Percentiles rank a stretch among this genome's conserved stretches.
These are phyloP conservation scores for Umbelopsis sp. DNA, from an alignment of 192 early-diverging fungal species.

Conservation along the genomic window DNA sequence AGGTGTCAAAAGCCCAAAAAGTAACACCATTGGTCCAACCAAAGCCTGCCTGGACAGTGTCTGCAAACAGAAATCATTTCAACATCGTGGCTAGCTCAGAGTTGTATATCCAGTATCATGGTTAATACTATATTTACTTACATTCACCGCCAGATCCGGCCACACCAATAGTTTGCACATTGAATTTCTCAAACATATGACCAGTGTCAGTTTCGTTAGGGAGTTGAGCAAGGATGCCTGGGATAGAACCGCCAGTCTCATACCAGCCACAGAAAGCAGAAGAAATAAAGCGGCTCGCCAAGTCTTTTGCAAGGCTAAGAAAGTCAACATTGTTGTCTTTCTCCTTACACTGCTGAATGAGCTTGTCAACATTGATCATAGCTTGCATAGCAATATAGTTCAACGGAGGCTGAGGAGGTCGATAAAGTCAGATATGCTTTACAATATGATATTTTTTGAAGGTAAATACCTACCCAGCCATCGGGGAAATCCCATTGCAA, in stretches of 20 bases:
- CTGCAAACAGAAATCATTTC: not conserved
- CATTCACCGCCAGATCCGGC: constrained; percentile 69
- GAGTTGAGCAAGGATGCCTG: constrained; percentile 43
- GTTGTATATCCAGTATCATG: no score
- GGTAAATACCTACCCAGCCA: constrained; percentile 45
- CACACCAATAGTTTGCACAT: constrained; percentile 43
- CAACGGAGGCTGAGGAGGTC: constrained; percentile 47
- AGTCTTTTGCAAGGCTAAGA: constrained; percentile 11
- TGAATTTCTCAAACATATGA: constrained; percentile 78
- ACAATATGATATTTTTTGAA: not conserved
- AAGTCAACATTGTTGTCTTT: constrained; percentile 5
- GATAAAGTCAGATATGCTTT: not conserved
- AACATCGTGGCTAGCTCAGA: not conserved
- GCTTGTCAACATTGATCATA: constrained; percentile 34
- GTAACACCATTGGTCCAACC: constrained; percentile 80
- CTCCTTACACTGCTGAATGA: not conserved
- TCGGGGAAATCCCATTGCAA: constrained; percentile 78
- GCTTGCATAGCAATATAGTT: constrained; percentile 56
- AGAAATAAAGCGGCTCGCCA: constrained; percentile 58
- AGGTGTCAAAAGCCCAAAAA: constrained; percentile 60
- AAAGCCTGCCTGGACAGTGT: constrained; percentile 69
- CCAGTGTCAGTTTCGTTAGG: constrained; percentile 50
- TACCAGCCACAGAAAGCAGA: constrained; percentile 72
- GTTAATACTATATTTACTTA: not conserved
- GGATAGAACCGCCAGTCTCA: constrained; percentile 62